Evolutionary conservation across 768 basidiomycete genomes (phyloP).

Genomic region (Pleurotus tuber-regium): DNA sequence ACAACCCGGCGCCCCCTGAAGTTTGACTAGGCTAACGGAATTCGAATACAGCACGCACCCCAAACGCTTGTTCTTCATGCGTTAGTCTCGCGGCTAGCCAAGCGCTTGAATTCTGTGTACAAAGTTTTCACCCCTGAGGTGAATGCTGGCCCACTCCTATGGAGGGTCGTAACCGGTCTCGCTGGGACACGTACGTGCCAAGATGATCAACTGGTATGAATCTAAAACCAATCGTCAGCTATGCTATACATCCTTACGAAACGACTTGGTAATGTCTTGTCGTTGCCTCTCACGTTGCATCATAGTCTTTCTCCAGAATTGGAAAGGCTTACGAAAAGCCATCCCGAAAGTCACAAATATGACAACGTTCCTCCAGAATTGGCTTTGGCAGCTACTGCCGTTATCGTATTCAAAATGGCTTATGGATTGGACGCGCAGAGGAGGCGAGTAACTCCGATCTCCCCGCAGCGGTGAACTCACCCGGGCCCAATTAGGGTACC

Average conservation of each 20-base stretch:
- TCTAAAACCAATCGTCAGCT: constrained; percentile 37
- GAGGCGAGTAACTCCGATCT: constrained; percentile 39
- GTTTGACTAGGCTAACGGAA: neutral
- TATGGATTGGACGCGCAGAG: constrained; percentile 76
- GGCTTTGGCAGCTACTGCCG: constrained; percentile 51
- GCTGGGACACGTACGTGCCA: constrained; percentile 70
- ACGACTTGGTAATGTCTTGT: constrained; percentile 51
- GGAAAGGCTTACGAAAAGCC: constrained; percentile 29
- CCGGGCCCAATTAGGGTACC: constrained; percentile 36
- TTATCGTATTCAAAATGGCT: constrained; percentile 79
- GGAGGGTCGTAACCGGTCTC: constrained; percentile 67
- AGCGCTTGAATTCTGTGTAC: constrained; percentile 48
- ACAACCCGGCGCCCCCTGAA: constrained; percentile 11
- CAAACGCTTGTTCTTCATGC: constrained; percentile 52
- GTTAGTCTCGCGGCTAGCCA: constrained; percentile 62
- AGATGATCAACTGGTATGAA: constrained; percentile 16
- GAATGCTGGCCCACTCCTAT: constrained; percentile 75
- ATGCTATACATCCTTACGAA: constrained; percentile 65
- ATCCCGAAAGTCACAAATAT: constrained; percentile 46
- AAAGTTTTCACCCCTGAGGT: constrained; percentile 67
- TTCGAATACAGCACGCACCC: constrained; percentile 58
- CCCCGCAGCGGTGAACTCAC: neutral
- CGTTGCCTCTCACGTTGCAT: constrained; percentile 60
- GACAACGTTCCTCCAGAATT: constrained; percentile 73
- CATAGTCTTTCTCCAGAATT: constrained; percentile 46